Evolutionary conservation across 192 early-diverging fungal genomes (phyloP), one percentile per base, ranked within the genome.

Genomic region (Coemansia sp.): DNA sequence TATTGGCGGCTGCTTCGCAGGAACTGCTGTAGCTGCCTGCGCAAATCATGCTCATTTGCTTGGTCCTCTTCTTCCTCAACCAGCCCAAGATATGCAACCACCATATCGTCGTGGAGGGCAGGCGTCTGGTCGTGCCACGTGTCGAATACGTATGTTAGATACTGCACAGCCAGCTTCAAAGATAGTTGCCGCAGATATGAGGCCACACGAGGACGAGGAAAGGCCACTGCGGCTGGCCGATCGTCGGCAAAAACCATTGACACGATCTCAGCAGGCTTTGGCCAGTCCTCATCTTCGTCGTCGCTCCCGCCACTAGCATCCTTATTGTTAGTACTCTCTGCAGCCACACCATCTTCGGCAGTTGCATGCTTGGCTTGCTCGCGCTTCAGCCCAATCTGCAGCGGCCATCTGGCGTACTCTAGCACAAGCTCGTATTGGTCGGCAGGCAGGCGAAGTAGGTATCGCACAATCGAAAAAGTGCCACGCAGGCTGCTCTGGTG

Each of bases 401-500:
- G 63, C 5, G 94, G 87, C 89, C 92, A 95, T 26, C 80, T 74
- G 39, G 89, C 81, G 65, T 93, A 96, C 59, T 95, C 88, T 2
- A 95, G 75, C 23, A 99, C 87, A 55, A 96, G 80, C 43, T 94
- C 87, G 31, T 94, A 81, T 60, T 93, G 84, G 25, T 90, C 90
- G 1, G 86, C 75, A 3, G 91, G 88, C 34, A 99, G 78, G 3
- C 86, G 82, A 49, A 95, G 89, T 35, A 99, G 74, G 63, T 97
- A 97, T 29, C 68, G 61, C 18, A 92, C 87, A 2, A 86, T 88
- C 12, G 87, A 84, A 35, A 86, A 81, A 3, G 87, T 82, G 0
- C 92, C 92, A 9, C 72, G 68, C 65, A 93, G 75, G 2, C 83
- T 77, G 9, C 84, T 87, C 39, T 79, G 69, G 3, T 73, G 33